Base-by-base conservation (phyloP, 331 rosid species). In the Rosa hybrid region DNA sequence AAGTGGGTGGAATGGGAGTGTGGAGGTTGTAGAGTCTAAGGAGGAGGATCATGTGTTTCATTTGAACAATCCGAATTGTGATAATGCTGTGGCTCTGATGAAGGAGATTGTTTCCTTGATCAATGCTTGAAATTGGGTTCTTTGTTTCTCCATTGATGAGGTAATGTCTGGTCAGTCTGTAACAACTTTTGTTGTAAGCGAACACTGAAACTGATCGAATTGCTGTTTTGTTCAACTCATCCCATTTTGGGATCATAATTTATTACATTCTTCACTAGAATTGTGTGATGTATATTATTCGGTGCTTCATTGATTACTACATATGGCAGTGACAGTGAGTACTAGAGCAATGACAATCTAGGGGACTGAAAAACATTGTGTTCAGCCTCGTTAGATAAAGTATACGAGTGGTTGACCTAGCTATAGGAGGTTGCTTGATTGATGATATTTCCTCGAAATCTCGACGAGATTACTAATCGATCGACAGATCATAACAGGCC, bases 1-100 rank as follows among this genome's bases (percentile, higher is more conserved):
- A 57, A 82, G 83, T 51, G 91, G 38, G 41, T 88, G 85, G 87
- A 34, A 4, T 1, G 91, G 91, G 18, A 64, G 2, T 7, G 89
- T 85, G 67, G 83, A 88, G 53, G 81, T 86, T 6, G 8, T 77
- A 56, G 91, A 79, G 25, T 10, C 82, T 0, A 71, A 25, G 5
- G 88, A 23, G 2, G 88, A 86, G 30, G 76, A 48, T 1, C 91
- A 88, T 44, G 86, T 84, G 42, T 88, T 84, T 64, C 91, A 88
- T 51, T 63, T 86, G 78, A 6, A 11, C 17, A 71, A 88, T 10
- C 85, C 85, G 0, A 44, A 3, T 23, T 20, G 77, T 1, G 82
- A 77, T 1, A 86, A 86, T 42, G 86, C 88, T 20, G 10, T 56
- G 23, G 86, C 72, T 42, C 4, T 88, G 86, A 76, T 77, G 21